Percentiles rank a stretch among this genome's conserved stretches.
These are phyloP conservation scores for Yarrowia deformans DNA, from an alignment of 805 yeast genomes.

Conservation along the genomic window DNA sequence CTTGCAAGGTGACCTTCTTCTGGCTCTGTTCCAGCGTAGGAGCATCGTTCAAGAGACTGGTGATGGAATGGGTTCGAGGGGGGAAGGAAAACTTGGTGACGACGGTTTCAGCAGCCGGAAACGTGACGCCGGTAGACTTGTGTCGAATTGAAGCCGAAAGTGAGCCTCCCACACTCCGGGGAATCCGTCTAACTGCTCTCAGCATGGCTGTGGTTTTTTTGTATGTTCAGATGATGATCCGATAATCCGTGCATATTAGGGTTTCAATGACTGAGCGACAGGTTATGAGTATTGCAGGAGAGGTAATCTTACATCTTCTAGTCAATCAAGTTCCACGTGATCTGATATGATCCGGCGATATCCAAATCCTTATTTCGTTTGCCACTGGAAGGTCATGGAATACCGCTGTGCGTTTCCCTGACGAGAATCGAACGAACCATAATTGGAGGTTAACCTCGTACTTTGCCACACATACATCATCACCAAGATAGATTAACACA, in stretches of 20 bases:
- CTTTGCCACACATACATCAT: conserved; percentile 39
- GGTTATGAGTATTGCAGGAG: neutral
- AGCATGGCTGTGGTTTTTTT: neutral
- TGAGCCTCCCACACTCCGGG: conserved; percentile 8
- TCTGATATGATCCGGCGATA: too few species aligned
- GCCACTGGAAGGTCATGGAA: conserved; percentile 22
- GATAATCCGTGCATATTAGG: conserved; percentile 10
- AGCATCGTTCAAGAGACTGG: conserved; percentile 7
- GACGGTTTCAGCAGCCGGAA: conserved; percentile 18
- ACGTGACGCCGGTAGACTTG: conserved; percentile 13
- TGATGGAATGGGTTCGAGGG: conserved; percentile 14
- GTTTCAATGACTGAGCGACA: neutral
- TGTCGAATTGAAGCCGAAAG: conserved; percentile 5
- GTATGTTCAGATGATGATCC: neutral
- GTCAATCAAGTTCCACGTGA: too few species aligned
- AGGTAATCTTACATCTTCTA: too few species aligned
- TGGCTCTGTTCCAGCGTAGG: conserved; percentile 6
- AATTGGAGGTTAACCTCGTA: conserved; percentile 14
- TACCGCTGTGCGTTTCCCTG: neutral
- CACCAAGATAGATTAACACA: conserved; percentile 29
- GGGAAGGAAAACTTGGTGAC: conserved; percentile 28
- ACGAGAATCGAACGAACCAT: conserved; percentile 28
- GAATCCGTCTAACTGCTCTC: conserved; percentile 19
- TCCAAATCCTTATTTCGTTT: neutral
- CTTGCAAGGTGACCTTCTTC: conserved; percentile 61